Evolutionary conservation across 495 filamentous ascomycete genomes (phyloP).

Genomic region (Staphylotrichum longicolle): DNA sequence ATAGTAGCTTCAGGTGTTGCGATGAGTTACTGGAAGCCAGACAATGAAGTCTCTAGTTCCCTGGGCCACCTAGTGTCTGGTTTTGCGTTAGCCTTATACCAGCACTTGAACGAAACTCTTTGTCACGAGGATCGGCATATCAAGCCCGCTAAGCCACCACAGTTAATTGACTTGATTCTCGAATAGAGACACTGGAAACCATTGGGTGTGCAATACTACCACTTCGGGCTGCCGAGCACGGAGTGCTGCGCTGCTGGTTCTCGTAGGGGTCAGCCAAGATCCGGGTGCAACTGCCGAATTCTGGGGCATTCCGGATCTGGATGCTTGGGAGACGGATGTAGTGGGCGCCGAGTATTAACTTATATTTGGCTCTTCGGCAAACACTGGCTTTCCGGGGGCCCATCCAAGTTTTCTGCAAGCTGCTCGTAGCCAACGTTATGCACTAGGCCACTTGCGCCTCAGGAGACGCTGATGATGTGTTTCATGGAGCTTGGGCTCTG

Average conservation of each 20-base stretch:
- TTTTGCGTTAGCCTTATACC: too few relatives aligned
- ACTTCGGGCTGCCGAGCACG: neutral
- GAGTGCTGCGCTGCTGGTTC: neutral
- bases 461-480: too few relatives aligned
- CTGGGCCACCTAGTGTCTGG: too few relatives aligned
- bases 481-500: too few relatives aligned
- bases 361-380: conserved; percentile 9
- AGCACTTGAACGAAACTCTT: too few relatives aligned
- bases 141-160: too few relatives aligned
- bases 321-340: neutral
- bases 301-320: neutral
- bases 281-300: conserved; percentile 18
- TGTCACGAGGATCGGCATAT: too few relatives aligned
- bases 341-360: conserved; percentile 10
- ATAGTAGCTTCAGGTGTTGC: too few relatives aligned
- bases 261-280: conserved; percentile 8
- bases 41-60: too few relatives aligned
- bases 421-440: too few relatives aligned
- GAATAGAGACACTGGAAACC: neutral
- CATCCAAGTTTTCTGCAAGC: neutral
- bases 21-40: too few relatives aligned
- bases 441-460: too few relatives aligned
- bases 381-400: neutral
- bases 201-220: neutral
- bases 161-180: neutral